Evolutionary conservation across 371 early-diverging fungal species (phyloP), one percentile per base, ranked within the genome.

Genomic region (Mortierella sp.): DNA sequence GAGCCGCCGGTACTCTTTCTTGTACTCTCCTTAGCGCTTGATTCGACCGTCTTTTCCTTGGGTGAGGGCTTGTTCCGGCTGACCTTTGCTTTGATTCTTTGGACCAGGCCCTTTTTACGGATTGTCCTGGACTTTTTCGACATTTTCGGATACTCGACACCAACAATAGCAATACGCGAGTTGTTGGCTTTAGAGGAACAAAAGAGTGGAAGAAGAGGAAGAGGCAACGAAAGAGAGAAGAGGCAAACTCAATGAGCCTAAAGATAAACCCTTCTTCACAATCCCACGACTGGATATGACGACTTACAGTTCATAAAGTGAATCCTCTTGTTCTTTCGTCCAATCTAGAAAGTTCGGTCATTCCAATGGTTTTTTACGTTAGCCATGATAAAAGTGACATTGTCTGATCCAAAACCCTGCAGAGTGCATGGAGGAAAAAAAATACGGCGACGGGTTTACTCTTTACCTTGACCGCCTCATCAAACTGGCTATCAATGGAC

Each of bases 401-500:
- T 37, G 37, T n/a, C n/a, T n/a, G 37, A 37, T 50, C 5, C 50
- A 50, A 16, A 50, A 14, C 14, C 21, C 14, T 14, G 50, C n/a
- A n/a, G n/a, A n/a, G n/a, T n/a, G n/a, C n/a, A n/a, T 7, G 50
- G 50, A 4, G 50, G 5, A 50, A 50, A 50, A 21, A 14, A 50
- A 3, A 50, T 7, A 14, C 53, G 21, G 21, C 21, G 26, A 23
- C 53, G 21, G 53, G 11, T 53, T 23, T 53, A 1, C 2, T 12
- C 12, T 21, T n/a, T 63, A 63, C 64, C 64, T 63, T 62, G 26
- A 70, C 53, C 26, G 64, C 59, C 12, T 26, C 47, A 28, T 48
- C 43, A 43, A 70, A 70, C 52, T 45, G 16, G 30, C 58, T 23
- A 7, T 52, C 45, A 14, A 63, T 50, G 4, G 28, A n/a, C 4